These are phyloP conservation scores for Microbotryum silenes-acaulis DNA, from an alignment of 1,284 basidiomycete species.

Conservation along the genomic window DNA sequence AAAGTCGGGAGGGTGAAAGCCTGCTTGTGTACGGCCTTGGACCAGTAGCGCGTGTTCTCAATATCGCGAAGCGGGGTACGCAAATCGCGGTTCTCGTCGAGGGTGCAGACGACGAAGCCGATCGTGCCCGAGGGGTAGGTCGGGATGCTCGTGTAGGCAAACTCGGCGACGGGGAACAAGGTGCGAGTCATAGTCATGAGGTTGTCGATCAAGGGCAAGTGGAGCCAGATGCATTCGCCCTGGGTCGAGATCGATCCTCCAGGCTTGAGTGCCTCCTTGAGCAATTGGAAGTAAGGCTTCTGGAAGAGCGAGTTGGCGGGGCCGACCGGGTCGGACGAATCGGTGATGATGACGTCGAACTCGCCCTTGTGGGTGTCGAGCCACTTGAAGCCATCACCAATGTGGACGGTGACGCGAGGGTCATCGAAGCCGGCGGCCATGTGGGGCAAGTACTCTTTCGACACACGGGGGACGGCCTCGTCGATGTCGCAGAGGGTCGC, in stretches of 20 bases:
- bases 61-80: constrained; percentile 62
- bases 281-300: constrained; percentile 92
- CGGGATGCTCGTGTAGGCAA: constrained; percentile 94
- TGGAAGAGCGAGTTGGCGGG: constrained; percentile 92
- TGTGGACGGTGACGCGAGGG: constrained; percentile 75
- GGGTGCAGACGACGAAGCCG: constrained; percentile 87
- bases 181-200: constrained; percentile 64
- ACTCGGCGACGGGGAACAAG: constrained; percentile 79
- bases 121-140: constrained; percentile 97
- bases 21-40: constrained; percentile 67
- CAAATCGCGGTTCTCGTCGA: constrained; percentile 62
- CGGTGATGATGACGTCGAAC: constrained; percentile 98
- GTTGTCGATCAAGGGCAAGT: constrained; percentile 77
- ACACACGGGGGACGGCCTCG: constrained; percentile 94
- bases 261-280: constrained; percentile 78
- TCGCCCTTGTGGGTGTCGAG: constrained; percentile 77
- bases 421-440: constrained; percentile 82
- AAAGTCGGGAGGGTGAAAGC: constrained; percentile 92
- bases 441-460: constrained; percentile 84
- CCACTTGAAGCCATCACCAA: constrained; percentile 98
- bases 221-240: constrained; percentile 93
- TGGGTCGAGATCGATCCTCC: constrained; percentile 95
- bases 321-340: constrained; percentile 96
- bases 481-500: constrained; percentile 98
- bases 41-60: constrained; percentile 69